These are phyloP conservation scores for Lepiota brunneoincarnata DNA, from an alignment of 768 basidiomycete species.

Conservation along the genomic window DNA sequence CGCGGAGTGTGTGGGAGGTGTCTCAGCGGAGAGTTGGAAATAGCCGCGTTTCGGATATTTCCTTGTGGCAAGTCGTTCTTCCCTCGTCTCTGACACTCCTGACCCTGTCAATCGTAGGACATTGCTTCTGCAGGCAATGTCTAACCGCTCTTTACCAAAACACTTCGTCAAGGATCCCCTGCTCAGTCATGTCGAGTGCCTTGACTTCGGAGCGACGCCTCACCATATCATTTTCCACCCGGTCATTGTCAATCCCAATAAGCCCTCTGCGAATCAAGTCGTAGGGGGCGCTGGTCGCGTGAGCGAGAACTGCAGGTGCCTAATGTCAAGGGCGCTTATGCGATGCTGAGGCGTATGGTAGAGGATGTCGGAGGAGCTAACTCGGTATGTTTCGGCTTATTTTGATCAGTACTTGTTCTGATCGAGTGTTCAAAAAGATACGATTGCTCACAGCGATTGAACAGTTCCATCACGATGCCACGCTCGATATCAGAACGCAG, in stretches of 20 bases:
- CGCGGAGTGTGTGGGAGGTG: no score
- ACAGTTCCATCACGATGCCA: neutral
- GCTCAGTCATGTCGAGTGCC: slow-evolving; percentile 1
- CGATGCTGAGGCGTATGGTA: slow-evolving; percentile 29
- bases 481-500: slow-evolving; percentile 12
- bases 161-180: slow-evolving; percentile 3
- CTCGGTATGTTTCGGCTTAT: slow-evolving; percentile 24
- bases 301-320: slow-evolving; percentile 1
- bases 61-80: slow-evolving; percentile 30
- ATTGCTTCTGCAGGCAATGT: slow-evolving; percentile 37
- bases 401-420: no score
- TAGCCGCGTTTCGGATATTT: slow-evolving; percentile 26
- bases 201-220: neutral
- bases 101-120: slow-evolving; percentile 24
- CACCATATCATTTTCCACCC: slow-evolving; percentile 1
- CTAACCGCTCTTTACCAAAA: slow-evolving; percentile 21
- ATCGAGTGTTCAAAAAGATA: slow-evolving; percentile 21
- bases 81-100: neutral
- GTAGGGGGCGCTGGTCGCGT: slow-evolving; percentile 12
- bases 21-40: slow-evolving; percentile 20
- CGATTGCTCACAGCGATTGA: slow-evolving; percentile 32
- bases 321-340: slow-evolving; percentile 33
- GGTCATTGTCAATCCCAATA: neutral
- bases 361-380: slow-evolving; percentile 21
- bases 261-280: neutral